Percentiles rank a stretch among this genome's conserved stretches.
These are phyloP conservation scores for Echria macrotheca DNA, from an alignment of 495 filamentous ascomycete genomes.

Conservation along the genomic window DNA sequence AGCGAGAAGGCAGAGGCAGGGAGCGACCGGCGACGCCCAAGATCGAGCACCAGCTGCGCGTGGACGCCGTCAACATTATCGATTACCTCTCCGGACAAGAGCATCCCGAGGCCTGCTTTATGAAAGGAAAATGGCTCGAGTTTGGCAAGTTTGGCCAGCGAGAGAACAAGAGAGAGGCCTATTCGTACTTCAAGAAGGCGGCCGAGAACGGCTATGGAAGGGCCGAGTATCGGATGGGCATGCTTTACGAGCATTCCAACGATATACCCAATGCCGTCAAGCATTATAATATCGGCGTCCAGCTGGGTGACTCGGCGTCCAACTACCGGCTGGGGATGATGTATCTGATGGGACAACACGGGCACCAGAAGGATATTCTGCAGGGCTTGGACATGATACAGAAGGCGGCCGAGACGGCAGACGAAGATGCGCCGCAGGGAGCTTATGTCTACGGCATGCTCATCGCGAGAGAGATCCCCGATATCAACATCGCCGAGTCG, in stretches of 20 bases:
- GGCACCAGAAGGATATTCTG: constrained; percentile 73
- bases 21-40: constrained; percentile 72
- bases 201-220: constrained; percentile 87
- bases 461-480: constrained; percentile 79
- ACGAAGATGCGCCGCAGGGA: constrained; percentile 96
- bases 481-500: constrained; percentile 69
- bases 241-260: constrained; percentile 94
- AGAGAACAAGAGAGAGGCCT: constrained; percentile 91
- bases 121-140: constrained; percentile 94
- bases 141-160: constrained; percentile 92
- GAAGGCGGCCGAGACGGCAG: constrained; percentile 76
- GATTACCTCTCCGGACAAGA: constrained; percentile 82
- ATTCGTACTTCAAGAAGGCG: constrained; percentile 74
- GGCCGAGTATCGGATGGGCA: constrained; percentile 94
- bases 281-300: constrained; percentile 78
- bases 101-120: constrained; percentile 91
- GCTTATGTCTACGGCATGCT: constrained; percentile 98
- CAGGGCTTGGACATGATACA: constrained; percentile 76
- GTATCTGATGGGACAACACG: constrained; percentile 88
- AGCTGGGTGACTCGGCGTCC: constrained; percentile 80
- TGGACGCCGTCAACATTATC: constrained; percentile 89
- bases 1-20: constrained; percentile 56
- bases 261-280: constrained; percentile 83
- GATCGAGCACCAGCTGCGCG: constrained; percentile 76
- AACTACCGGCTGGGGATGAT: constrained; percentile 97